Evolutionary conservation across 1,139 yeast species (phyloP).

Genomic region (Magnusiomyces paraingens): DNA sequence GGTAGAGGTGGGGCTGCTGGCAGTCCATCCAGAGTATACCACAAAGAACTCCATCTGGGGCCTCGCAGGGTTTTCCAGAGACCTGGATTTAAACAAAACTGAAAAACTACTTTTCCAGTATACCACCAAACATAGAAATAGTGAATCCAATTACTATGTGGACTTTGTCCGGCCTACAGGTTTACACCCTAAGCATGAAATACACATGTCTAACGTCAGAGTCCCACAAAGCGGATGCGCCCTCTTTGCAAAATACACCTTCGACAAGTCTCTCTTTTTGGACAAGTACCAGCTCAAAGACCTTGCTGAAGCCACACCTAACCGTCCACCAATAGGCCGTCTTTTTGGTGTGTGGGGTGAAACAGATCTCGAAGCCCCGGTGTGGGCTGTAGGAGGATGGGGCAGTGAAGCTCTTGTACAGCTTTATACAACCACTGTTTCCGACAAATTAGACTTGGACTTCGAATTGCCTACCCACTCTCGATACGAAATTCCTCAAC

Average conservation of each 20-base stretch:
- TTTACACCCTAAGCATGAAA: conserved; percentile 38
- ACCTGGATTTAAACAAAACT: conserved; percentile 17
- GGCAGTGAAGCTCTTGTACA: conserved; percentile 42
- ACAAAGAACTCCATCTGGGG: conserved; percentile 22
- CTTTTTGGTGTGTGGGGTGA: conserved; percentile 40
- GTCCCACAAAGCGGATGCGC: conserved; percentile 32
- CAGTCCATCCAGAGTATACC: conserved; percentile 17
- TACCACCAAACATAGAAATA: conserved; percentile 27
- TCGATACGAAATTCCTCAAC: conserved; percentile 40
- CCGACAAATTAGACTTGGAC: conserved; percentile 21
- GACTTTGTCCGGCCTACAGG: conserved; percentile 38
- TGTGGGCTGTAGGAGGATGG: conserved; percentile 41
- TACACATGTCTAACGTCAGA: conserved; percentile 18
- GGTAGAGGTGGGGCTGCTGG: conserved; percentile 26
- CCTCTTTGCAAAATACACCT: conserved; percentile 36
- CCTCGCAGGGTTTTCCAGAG: conserved; percentile 24
- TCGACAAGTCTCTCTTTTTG: conserved; percentile 35
- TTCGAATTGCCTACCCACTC: conserved; percentile 43
- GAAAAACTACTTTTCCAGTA: conserved; percentile 24
- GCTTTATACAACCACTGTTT: conserved; percentile 26
- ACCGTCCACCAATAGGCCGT: conserved; percentile 31
- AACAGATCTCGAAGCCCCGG: conserved; percentile 42
- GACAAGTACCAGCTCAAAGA: conserved; percentile 39
- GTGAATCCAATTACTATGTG: conserved; percentile 19
- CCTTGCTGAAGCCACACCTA: conserved; percentile 25